phyloP scores from a whole-genome alignment of 768 basidiomycete species.

The Pleurotus sapidus region DNA sequence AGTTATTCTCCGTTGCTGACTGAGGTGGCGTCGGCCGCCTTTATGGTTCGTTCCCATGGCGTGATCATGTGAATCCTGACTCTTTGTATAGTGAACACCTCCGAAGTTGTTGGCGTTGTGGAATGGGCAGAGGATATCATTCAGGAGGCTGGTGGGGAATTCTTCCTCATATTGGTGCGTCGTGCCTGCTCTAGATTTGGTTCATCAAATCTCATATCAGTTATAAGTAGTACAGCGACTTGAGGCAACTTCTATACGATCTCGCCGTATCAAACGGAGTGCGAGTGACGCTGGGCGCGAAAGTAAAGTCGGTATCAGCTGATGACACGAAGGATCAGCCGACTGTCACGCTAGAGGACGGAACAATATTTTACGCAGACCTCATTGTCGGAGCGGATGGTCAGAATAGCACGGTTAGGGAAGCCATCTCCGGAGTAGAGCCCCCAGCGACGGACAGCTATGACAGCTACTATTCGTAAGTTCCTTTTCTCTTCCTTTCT shows the following conservation, averaged over 20 bases:
- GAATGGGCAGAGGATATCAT: conserved; percentile 50
- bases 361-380: conserved; percentile 35
- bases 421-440: conserved; percentile 31
- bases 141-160: conserved; percentile 44
- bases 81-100: conserved; percentile 36
- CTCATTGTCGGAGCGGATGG: conserved; percentile 54
- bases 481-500: background rate
- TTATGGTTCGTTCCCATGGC: background rate
- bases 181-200: background rate
- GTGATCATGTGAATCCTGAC: background rate
- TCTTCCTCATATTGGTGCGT: conserved; percentile 48
- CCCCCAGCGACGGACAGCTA: conserved; percentile 21
- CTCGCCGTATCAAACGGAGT: conserved; percentile 40
- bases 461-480: conserved; percentile 37
- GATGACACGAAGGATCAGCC: conserved; percentile 16
- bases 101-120: conserved; percentile 38
- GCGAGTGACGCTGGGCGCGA: conserved; percentile 28
- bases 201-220: conserved; percentile 1
- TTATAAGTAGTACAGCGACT: conserved; percentile 38
- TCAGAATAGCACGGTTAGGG: conserved; percentile 33
- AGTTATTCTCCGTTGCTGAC: conserved; percentile 13
- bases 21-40: background rate
- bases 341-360: conserved; percentile 28
- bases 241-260: conserved; percentile 39
- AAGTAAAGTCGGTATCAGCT: conserved; percentile 25